Percentiles rank a stretch among this genome's conserved stretches.
Conservation (phyloP, 441 rosid genomes). For the Populus hybrid region DNA sequence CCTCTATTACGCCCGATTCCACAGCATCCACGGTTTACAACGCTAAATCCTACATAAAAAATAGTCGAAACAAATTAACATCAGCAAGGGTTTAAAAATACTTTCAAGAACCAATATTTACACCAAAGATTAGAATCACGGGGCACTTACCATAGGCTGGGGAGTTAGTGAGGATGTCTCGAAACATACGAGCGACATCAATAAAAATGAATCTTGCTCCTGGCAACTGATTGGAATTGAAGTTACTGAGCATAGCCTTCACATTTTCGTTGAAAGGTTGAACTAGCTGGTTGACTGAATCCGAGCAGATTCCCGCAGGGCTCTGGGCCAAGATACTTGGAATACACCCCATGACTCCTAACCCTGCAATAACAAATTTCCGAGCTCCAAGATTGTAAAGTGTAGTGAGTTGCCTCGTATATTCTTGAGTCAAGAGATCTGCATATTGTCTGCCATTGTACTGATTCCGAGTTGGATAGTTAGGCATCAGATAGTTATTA, state of each 20-base stretch:
- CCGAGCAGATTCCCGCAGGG: constrained; percentile 61
- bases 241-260: constrained; percentile 64
- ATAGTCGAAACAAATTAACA: too few relatives aligned
- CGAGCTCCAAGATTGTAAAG: constrained; percentile 86
- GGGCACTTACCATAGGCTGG: constrained; percentile 49
- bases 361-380: constrained; percentile 71
- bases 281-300: constrained; percentile 67
- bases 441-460: constrained; percentile 71
- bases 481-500: constrained; percentile 95
- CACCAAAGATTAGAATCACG: background rate
- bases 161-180: constrained; percentile 51
- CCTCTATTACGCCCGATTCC: constrained; percentile 90
- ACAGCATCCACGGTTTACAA: constrained; percentile 75
- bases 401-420: constrained; percentile 54
- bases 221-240: constrained; percentile 54
- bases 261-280: constrained; percentile 77
- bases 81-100: background rate
- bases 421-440: constrained; percentile 60
- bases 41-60: constrained; percentile 53
- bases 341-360: constrained; percentile 93
- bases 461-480: constrained; percentile 64
- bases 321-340: constrained; percentile 87
- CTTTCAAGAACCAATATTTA: background rate
- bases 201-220: constrained; percentile 59
- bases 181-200: constrained; percentile 53